Percentiles rank a stretch among this genome's conserved stretches.
Conservation (phyloP, 768 basidiomycete species). For the Trametes sanguinea region DNA sequence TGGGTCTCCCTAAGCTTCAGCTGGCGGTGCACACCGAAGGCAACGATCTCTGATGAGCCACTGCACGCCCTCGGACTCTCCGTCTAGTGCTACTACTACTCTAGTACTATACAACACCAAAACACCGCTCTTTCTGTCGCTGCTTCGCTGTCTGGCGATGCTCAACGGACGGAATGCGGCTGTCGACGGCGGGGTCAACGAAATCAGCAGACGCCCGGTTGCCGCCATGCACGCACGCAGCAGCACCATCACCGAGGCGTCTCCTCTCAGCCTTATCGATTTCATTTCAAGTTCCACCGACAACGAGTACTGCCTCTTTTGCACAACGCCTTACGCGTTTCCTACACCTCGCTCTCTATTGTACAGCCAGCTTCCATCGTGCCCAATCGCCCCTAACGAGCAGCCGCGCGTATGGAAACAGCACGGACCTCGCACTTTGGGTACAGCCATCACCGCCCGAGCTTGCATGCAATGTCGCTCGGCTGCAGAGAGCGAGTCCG, state of each 20-base stretch:
- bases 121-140: not conserved
- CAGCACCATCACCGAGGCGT: slow-evolving; percentile 7
- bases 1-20: not conserved
- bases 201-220: slow-evolving; percentile 4
- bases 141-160: not conserved
- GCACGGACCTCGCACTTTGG: not conserved
- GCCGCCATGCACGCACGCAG: no score
- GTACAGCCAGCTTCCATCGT: not conserved
- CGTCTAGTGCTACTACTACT: no score
- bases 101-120: no score
- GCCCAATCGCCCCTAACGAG: not conserved
- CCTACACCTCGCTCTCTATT: not conserved
- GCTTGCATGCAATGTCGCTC: not conserved
- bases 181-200: not conserved
- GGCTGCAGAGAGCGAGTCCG: not conserved
- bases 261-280: slow-evolving; percentile 25
- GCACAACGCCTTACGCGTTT: not conserved
- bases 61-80: no score
- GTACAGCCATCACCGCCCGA: no score
- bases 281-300: slow-evolving; percentile 19
- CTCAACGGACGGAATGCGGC: slow-evolving; percentile 6
- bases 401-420: not conserved
- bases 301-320: not conserved
- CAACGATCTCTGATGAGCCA: slow-evolving; percentile 15
- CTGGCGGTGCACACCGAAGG: slow-evolving; percentile 7